Evolutionary conservation across 139 green algal genomes (phyloP).

Genomic region (Asterochloris erici): DNA sequence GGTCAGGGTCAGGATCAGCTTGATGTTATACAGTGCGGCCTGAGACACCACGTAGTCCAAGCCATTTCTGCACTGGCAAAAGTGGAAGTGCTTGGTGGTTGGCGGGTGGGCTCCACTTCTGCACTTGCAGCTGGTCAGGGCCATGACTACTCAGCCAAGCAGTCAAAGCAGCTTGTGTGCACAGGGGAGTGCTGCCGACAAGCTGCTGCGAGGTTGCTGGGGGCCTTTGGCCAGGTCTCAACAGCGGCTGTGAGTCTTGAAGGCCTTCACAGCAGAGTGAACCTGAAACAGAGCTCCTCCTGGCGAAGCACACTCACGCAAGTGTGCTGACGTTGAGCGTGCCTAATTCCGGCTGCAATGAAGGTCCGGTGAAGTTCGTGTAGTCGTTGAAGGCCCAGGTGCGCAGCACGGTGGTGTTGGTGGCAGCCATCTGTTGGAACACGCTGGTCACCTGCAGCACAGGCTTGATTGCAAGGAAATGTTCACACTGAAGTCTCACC

Average conservation of each 20-base stretch:
- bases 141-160: no score
- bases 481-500: constrained; percentile 18
- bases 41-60: constrained; percentile 19
- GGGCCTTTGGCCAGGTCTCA: no score
- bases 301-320: no score
- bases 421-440: constrained; percentile 8
- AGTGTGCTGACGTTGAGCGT: no score
- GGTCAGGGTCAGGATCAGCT: constrained; percentile 19
- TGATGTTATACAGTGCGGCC: constrained; percentile 5
- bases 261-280: no score
- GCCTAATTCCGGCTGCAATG: no score
- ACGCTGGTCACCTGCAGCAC: constrained; percentile 11
- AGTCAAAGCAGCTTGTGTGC: no score
- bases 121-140: no score
- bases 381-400: constrained; percentile 28
- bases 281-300: no score
- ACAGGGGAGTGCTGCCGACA: no score
- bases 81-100: background rate
- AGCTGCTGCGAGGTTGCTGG: no score
- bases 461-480: background rate
- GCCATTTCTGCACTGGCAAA: constrained; percentile 22
- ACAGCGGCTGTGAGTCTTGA: no score
- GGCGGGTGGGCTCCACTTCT: background rate
- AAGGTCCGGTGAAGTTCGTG: background rate
- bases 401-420: constrained; percentile 34